phyloP scores from a whole-genome alignment of 1,284 basidiomycete genomes.

The Wolfiporia cocos region DNA sequence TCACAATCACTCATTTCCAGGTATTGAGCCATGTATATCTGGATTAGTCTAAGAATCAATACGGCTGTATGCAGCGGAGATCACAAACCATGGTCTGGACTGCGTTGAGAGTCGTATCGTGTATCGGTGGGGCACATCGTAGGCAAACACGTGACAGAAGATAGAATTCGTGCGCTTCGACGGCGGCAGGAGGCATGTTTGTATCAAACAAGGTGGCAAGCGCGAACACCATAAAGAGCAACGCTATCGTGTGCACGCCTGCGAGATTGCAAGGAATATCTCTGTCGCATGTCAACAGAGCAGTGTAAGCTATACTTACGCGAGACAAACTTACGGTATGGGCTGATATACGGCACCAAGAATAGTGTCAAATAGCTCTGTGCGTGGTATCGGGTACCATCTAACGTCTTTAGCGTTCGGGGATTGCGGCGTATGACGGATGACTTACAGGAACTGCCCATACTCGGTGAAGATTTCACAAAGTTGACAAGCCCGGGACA shows the following conservation, averaged over 20 bases:
- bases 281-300: too few relatives aligned
- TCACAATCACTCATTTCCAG: conserved; percentile 51
- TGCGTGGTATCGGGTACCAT: conserved; percentile 23
- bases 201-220: conserved; percentile 41
- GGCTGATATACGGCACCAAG: conserved; percentile 39
- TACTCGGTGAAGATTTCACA: conserved; percentile 51
- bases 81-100: conserved; percentile 46
- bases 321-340: conserved; percentile 29
- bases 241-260: conserved; percentile 38
- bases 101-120: conserved; percentile 43
- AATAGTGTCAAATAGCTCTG: conserved; percentile 43
- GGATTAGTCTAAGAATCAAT: not conserved
- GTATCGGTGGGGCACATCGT: conserved; percentile 37
- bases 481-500: conserved; percentile 46
- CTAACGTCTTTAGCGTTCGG: conserved; percentile 9
- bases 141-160: conserved; percentile 46
- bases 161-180: conserved; percentile 54
- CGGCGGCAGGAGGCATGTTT: conserved; percentile 33
- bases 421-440: not conserved
- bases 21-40: conserved; percentile 55
- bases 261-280: conserved; percentile 9
- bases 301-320: too few relatives aligned
- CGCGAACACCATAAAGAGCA: conserved; percentile 46
- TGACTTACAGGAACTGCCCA: conserved; percentile 42
- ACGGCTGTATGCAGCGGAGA: not conserved